Base-by-base conservation (phyloP, 305 asterid species). In the Solanum hybrid region DNA sequence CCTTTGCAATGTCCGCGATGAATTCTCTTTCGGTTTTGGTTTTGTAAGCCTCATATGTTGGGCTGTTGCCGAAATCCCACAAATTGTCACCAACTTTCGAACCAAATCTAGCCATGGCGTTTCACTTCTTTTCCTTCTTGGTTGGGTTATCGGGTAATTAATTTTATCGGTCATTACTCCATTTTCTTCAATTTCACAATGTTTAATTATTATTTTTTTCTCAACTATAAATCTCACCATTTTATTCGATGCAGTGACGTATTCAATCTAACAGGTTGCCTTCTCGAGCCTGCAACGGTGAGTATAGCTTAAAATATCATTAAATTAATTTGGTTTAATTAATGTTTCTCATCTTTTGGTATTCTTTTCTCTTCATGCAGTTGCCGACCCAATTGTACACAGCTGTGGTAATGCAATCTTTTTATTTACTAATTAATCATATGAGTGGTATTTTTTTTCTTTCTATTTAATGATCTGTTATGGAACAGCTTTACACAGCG, bases 11-110 rank as follows among this genome's bases (percentile, higher is more conserved):
- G 31, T 86, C 1, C 89, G 69, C 73, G 99, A 97, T 86, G 94
- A 93, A 64, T 33, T 95, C 13, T 97, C 99, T 0, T 97, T 97
- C 77, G 96, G 87, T 29, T 94, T 96, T 46, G 99, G 99, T 5
- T 28, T 97, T 13, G 28, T 93, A 24, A 97, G 99, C 88, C 96
- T 97, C 8, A 5, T 95, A 4, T 93, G 91, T 79, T 97, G 99
- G 99, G 99, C 95, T 3, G 95, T 97, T 13, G 98, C 99, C 46
- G 99, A 97, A 93, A 94, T 97, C 94, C 99, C 99, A 18, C 98
- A 96, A 92, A 96, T 97, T 67, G 26, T 95, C 90, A 93, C 98
- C 33, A 96, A 97, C 86, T 97, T 95, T 93, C 89, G 93, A 36
- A 89, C 97, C 0, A 96, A 96, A 81, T 97, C 99, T 73, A 92